Conservation (phyloP, 2,329 filamentous ascomycete species). For the Cyanodermella asteris region DNA sequence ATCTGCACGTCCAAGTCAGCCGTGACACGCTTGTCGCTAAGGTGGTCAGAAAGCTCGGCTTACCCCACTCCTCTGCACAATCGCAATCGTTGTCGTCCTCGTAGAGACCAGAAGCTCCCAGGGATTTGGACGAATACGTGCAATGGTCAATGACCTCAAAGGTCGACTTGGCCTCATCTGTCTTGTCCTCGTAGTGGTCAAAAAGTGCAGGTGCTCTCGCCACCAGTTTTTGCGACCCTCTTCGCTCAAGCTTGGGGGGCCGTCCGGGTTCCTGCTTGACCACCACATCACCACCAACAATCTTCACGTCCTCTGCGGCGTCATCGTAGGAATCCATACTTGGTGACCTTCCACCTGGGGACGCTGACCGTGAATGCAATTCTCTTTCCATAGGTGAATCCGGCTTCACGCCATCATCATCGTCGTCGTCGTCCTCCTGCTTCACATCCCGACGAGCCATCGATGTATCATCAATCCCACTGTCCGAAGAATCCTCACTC, state of each 20-base stretch:
- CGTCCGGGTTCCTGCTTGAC: conserved; percentile 43
- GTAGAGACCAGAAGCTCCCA: conserved; percentile 82
- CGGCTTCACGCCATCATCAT: too few species aligned
- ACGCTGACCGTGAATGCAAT: conserved; percentile 10
- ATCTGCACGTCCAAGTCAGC: conserved; percentile 23
- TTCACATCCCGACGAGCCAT: too few species aligned
- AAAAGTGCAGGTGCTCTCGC: conserved; percentile 45
- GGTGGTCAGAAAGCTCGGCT: conserved; percentile 17
- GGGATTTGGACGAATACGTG: conserved; percentile 73
- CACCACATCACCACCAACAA: conserved; percentile 36
- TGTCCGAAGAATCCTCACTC: conserved; percentile 3
- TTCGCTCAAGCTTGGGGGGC: conserved; percentile 50
- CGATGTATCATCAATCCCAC: conserved; percentile 6
- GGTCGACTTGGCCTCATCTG: conserved; percentile 47
- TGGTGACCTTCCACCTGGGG: conserved; percentile 11
- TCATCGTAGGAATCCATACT: too few species aligned
- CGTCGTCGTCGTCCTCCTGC: too few species aligned
- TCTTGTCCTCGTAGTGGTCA: conserved; percentile 54
- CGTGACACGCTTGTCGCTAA: conserved; percentile 6
- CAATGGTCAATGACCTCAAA: conserved; percentile 73
- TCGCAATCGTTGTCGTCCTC: conserved; percentile 85
- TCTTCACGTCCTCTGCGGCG: conserved; percentile 29
- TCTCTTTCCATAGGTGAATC: too few species aligned
- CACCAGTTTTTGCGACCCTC: conserved; percentile 47
- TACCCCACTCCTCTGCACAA: conserved; percentile 87